Evolutionary conservation across 1,284 basidiomycete species (phyloP).

Genomic region (Moesziomyces globuligerus): DNA sequence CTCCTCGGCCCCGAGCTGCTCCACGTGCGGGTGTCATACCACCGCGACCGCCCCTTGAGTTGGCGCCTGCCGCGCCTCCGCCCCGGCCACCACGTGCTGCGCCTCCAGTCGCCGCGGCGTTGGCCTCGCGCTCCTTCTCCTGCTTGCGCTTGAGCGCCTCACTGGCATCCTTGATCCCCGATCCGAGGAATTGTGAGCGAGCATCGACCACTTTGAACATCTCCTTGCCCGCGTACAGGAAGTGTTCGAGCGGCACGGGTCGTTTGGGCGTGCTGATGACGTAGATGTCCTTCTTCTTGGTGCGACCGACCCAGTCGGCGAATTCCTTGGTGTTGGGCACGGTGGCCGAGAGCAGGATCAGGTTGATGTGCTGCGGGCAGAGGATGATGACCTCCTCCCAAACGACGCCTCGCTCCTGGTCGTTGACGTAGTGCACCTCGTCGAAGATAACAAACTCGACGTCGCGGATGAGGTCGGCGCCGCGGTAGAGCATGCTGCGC

Average conservation of each 20-base stretch:
- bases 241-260: conserved; percentile 97
- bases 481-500: conserved; percentile 83
- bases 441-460: conserved; percentile 99
- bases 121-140: conserved; percentile 91
- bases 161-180: conserved; percentile 77
- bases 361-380: conserved; percentile 63
- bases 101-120: conserved; percentile 78
- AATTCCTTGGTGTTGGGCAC: conserved; percentile 99
- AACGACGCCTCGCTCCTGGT: conserved; percentile 98
- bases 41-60: conserved; percentile 40
- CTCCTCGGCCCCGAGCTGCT: conserved; percentile 67
- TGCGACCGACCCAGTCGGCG: conserved; percentile 98
- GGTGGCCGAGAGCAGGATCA: conserved; percentile 89
- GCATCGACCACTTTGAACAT: conserved; percentile 92
- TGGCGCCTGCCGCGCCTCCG: conserved; percentile 47
- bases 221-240: conserved; percentile 90
- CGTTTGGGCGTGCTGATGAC: conserved; percentile 97
- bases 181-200: conserved; percentile 75
- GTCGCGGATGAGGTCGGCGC: conserved; percentile 96
- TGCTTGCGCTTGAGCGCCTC: conserved; percentile 91
- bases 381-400: conserved; percentile 99
- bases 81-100: conserved; percentile 73
- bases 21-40: conserved; percentile 63
- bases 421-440: conserved; percentile 99
- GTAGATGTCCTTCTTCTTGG: conserved; percentile 99